Conservation (phyloP, 2,329 filamentous ascomycete genomes). For the Cladorrhinum sp. region DNA sequence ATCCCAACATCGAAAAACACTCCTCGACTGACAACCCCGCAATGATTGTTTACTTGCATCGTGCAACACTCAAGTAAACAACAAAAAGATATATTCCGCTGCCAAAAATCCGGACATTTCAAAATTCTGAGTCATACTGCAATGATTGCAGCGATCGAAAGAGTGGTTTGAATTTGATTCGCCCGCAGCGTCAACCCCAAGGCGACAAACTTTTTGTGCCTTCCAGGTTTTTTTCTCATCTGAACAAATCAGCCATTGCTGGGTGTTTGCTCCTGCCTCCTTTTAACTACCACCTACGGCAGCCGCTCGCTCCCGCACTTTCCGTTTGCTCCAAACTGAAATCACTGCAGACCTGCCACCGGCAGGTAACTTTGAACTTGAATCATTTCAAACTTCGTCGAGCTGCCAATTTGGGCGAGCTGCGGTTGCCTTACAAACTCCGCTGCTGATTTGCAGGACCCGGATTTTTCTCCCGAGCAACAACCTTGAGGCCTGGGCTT, state of each 20-base stretch:
- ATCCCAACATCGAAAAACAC: neutral
- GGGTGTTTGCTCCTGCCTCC: neutral
- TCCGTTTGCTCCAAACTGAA: neutral
- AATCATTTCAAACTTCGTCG: neutral
- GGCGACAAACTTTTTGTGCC: neutral
- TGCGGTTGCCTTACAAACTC: neutral
- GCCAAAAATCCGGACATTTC: neutral
- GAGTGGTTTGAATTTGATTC: neutral
- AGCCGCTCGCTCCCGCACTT: neutral
- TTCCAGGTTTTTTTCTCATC: neutral
- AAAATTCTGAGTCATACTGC: no score
- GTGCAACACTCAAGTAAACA: neutral
- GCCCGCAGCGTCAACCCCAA: neutral
- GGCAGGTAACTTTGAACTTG: neutral
- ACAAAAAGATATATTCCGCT: neutral
- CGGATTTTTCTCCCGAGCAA: neutral
- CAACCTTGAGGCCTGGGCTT: neutral
- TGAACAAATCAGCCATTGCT: neutral
- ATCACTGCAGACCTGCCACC: no score
- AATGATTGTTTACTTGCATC: neutral
- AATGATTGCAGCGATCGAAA: neutral
- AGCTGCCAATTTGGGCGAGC: neutral
- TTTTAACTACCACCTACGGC: neutral
- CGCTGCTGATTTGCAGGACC: neutral
- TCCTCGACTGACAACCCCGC: neutral